Conservation (phyloP, 78 protist genomes). For the Dictyostelium capitatum region DNA sequence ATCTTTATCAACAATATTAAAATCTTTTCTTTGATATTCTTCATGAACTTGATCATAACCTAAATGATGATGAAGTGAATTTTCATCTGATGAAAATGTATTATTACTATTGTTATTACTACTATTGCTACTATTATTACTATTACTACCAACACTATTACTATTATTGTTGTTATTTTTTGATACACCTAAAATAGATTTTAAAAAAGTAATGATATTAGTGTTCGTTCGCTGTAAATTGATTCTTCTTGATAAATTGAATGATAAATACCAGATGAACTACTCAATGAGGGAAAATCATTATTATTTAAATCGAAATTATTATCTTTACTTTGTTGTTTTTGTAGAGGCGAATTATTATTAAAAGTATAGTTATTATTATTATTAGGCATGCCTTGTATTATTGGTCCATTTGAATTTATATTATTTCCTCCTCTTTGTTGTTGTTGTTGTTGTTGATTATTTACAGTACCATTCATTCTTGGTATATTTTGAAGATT, state of each 20-base stretch:
- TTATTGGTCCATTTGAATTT: constrained; percentile 6
- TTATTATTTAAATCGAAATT: constrained; percentile 20
- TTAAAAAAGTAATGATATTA: neutral
- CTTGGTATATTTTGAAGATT: constrained; percentile 23
- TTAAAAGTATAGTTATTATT: constrained; percentile 14
- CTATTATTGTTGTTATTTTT: neutral
- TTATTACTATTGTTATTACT: neutral
- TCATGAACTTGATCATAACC: constrained; percentile 2
- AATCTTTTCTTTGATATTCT: constrained; percentile 14
- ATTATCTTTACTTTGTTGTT: neutral
- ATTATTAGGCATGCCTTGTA: constrained; percentile 11
- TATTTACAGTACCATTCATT: constrained; percentile 42
- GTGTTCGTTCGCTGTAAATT: neutral
- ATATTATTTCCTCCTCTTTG: constrained; percentile 17
- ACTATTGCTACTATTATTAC: neutral
- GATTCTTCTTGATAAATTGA: neutral
- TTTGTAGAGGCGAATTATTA: constrained; percentile 1
- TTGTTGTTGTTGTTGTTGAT: constrained; percentile 15
- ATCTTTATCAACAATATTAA: constrained; percentile 2
- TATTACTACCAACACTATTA: constrained; percentile 8
- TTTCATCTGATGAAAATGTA: constrained; percentile 11
- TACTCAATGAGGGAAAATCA: constrained; percentile 57
- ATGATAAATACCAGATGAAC: constrained; percentile 6
- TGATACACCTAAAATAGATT: neutral
- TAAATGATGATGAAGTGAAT: constrained; percentile 13